phyloP scores from a whole-genome alignment of 2,329 filamentous ascomycete species.

The Samsoniella hepiali region DNA sequence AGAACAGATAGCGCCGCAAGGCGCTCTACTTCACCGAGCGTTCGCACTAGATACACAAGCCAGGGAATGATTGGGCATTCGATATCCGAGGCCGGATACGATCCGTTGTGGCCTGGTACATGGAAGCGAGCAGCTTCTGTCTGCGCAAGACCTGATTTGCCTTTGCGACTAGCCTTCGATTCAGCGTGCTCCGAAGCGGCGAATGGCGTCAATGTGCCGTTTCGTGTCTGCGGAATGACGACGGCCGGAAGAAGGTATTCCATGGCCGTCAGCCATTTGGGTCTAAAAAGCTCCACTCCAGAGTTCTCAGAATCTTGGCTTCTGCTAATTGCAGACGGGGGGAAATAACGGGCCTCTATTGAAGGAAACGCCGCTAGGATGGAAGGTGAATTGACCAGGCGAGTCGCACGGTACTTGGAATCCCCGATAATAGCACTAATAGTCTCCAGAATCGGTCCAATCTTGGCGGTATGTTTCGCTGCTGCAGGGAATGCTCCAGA shows the following conservation, averaged over 20 bases:
- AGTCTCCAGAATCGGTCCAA: conserved; percentile 72
- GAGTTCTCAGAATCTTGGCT: conserved; percentile 54
- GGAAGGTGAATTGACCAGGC: conserved; percentile 65
- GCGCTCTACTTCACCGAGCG: conserved; percentile 54
- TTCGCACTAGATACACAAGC: conserved; percentile 63
- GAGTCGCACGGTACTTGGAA: conserved; percentile 73
- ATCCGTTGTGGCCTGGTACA: conserved; percentile 26
- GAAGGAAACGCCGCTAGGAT: conserved; percentile 67
- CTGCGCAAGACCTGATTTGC: conserved; percentile 29
- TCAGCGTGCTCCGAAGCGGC: conserved; percentile 27
- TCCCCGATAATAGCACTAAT: conserved; percentile 72
- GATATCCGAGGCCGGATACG: conserved; percentile 50
- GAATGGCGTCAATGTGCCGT: conserved; percentile 25
- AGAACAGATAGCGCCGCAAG: conserved; percentile 68
- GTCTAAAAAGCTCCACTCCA: conserved; percentile 45
- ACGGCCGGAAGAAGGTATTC: conserved; percentile 62
- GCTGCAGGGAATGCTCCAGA: conserved; percentile 58
- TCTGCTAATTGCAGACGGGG: conserved; percentile 45
- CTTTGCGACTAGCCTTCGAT: conserved; percentile 29
- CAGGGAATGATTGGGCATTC: conserved; percentile 72
- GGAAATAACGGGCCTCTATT: conserved; percentile 47
- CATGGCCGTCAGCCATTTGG: conserved; percentile 52
- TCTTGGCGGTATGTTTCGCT: conserved; percentile 54
- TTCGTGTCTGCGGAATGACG: conserved; percentile 41
- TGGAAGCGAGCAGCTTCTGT: conserved; percentile 33